These are phyloP conservation scores for Chondrus crispus DNA, from an alignment of 23 red algal genomes.

Conservation along the genomic window DNA sequence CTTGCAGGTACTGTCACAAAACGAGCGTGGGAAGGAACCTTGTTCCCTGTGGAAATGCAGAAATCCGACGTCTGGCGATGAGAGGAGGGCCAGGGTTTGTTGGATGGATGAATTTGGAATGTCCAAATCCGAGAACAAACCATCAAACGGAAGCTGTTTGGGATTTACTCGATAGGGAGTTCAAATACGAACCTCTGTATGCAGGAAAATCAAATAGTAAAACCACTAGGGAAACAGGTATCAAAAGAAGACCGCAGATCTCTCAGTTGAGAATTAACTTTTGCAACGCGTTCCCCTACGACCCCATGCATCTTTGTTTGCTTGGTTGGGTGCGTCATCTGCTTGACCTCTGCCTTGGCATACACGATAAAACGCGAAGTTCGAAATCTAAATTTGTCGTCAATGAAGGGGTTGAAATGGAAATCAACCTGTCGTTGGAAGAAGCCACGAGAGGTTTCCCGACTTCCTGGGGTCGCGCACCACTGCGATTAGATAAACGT, in stretches of 20 bases:
- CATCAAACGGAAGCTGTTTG: neutral
- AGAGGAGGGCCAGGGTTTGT: neutral
- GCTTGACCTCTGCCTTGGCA: neutral
- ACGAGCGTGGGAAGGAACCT: too few species aligned
- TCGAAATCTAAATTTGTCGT: too few species aligned
- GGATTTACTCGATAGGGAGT: too few species aligned
- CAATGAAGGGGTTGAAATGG: too few species aligned
- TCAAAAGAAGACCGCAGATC: neutral
- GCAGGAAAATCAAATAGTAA: too few species aligned
- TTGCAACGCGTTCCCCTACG: neutral
- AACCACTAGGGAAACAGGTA: neutral
- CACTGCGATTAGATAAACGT: neutral
- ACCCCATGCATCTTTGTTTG: conserved; percentile 3
- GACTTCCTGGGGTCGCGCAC: neutral
- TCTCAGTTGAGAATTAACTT: neutral
- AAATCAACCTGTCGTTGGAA: too few species aligned
- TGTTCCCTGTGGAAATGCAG: too few species aligned
- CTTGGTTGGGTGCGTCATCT: neutral
- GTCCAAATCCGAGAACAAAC: neutral
- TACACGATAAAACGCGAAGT: conserved; percentile 2
- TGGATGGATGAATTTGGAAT: neutral
- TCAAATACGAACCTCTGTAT: too few species aligned
- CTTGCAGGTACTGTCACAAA: neutral
- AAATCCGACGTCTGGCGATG: too few species aligned
- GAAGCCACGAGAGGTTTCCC: neutral